A percentile compares a stretch with the other conserved stretches of the same genome.
These are phyloP conservation scores for Silene vulgaris DNA, from an alignment of 179 eudicot species.

Conservation along the genomic window DNA sequence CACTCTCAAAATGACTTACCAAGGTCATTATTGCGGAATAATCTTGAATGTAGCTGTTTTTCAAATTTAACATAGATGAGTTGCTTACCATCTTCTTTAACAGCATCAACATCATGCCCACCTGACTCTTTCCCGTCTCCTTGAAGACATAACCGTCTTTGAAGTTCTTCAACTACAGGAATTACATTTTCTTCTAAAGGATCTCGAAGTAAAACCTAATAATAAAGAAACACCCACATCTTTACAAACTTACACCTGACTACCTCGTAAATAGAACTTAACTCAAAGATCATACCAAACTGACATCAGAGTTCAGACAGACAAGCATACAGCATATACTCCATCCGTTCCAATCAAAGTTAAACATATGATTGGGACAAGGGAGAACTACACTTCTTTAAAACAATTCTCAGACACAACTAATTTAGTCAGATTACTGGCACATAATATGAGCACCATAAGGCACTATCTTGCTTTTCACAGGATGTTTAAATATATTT, in stretches of 20 bases:
- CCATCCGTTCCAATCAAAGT: no score
- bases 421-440: not conserved
- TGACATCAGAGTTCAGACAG: not conserved
- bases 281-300: not conserved
- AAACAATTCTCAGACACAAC: no score
- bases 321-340: not conserved
- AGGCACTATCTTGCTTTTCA: not conserved
- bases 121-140: conserved; percentile 43
- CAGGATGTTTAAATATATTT: not conserved
- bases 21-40: no score
- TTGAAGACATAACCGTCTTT: conserved; percentile 56
- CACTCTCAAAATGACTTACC: not conserved
- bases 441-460: not conserved
- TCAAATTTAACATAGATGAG: not conserved
- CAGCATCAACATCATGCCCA: conserved; percentile 45
- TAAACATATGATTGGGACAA: no score
- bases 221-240: not conserved
- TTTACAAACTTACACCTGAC: not conserved
- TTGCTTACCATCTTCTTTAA: conserved; percentile 66
- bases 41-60: not conserved
- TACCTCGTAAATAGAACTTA: conserved; percentile 8
- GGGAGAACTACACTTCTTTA: no score
- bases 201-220: conserved; percentile 74
- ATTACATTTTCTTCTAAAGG: conserved; percentile 67
- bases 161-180: conserved; percentile 78